phyloP scores from a whole-genome alignment of 2,329 filamentous ascomycete species.

The Geosmithia putterillii region DNA sequence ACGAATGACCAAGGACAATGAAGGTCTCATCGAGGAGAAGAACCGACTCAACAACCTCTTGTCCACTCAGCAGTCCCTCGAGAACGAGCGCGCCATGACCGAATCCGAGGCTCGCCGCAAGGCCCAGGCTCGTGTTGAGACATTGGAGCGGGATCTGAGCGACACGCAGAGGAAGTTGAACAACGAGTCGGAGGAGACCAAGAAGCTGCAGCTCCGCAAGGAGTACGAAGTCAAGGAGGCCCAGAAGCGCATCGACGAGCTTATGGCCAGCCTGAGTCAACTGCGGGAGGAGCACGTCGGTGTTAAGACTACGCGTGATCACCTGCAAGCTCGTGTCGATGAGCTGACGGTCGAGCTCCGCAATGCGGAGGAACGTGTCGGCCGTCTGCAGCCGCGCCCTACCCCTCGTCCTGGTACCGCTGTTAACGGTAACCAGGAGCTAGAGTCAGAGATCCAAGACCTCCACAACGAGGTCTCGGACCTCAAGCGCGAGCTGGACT shows the following conservation, averaged over 20 bases:
- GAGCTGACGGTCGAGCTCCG: constrained; percentile 81
- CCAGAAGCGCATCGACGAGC: constrained; percentile 85
- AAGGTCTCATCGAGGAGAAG: constrained; percentile 72
- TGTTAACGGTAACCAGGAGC: constrained; percentile 29
- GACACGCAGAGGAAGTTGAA: constrained; percentile 72
- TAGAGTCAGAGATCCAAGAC: constrained; percentile 59
- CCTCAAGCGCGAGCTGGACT: constrained; percentile 74
- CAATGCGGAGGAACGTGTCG: constrained; percentile 77
- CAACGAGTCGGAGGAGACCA: constrained; percentile 71
- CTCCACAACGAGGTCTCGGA: constrained; percentile 74
- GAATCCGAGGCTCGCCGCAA: constrained; percentile 75
- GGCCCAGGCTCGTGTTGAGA: constrained; percentile 65
- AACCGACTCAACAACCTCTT: constrained; percentile 72
- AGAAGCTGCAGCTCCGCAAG: constrained; percentile 70
- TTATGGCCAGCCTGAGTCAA: constrained; percentile 67
- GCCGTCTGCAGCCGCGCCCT: constrained; percentile 69
- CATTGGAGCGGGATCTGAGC: constrained; percentile 65
- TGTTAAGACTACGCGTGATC: constrained; percentile 77
- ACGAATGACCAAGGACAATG: constrained; percentile 78
- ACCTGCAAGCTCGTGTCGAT: constrained; percentile 78
- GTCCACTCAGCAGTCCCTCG: constrained; percentile 71
- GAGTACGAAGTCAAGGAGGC: constrained; percentile 83
- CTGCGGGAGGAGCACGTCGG: constrained; percentile 78
- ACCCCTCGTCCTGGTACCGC: constrained; percentile 43
- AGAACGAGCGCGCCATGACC: constrained; percentile 80